phyloP scores from a whole-genome alignment of 352 stramenopile species.

The Blastocystis sp. region DNA sequence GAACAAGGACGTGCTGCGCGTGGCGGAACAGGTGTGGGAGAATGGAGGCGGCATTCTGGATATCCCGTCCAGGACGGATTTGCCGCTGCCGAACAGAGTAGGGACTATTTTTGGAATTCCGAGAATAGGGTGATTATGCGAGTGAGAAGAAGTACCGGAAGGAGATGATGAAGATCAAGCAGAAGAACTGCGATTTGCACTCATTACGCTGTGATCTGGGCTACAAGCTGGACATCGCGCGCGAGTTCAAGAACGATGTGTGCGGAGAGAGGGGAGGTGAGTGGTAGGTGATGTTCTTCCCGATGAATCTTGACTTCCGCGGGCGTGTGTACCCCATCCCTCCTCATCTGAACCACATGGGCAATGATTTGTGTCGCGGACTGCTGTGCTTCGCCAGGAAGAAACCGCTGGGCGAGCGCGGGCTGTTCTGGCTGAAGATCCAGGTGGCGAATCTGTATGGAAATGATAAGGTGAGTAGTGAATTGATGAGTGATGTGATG shows the following conservation, averaged over 20 bases:
- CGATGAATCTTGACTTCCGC: slow-evolving; percentile 98
- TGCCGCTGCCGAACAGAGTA: slow-evolving; percentile 74
- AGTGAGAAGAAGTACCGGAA: slow-evolving; percentile 72
- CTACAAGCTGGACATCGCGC: slow-evolving; percentile 90
- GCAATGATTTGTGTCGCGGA: slow-evolving; percentile 93
- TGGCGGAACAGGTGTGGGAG: slow-evolving; percentile 86
- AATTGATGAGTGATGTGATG: no score
- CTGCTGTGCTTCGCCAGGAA: slow-evolving; percentile 89
- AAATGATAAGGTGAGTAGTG: slow-evolving; percentile 74
- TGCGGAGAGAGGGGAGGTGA: background rate
- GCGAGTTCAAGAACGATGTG: slow-evolving; percentile 89
- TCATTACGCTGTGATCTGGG: slow-evolving; percentile 88
- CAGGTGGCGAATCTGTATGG: slow-evolving; percentile 80
- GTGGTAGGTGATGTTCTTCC: slow-evolving; percentile 89
- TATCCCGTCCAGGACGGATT: slow-evolving; percentile 80
- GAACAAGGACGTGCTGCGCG: slow-evolving; percentile 86
- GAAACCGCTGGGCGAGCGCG: slow-evolving; percentile 87
- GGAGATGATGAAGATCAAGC: slow-evolving; percentile 56
- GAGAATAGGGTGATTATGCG: slow-evolving; percentile 77
- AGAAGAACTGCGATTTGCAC: slow-evolving; percentile 80
- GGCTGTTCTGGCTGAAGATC: slow-evolving; percentile 97
- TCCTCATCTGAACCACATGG: slow-evolving; percentile 95
- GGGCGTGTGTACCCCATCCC: slow-evolving; percentile 95
- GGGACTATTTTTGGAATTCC: slow-evolving; percentile 71
- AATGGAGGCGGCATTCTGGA: slow-evolving; percentile 85